These are phyloP conservation scores for Cladosporium sp. DNA, from an alignment of 2,329 filamentous ascomycete genomes.

Conservation along the genomic window DNA sequence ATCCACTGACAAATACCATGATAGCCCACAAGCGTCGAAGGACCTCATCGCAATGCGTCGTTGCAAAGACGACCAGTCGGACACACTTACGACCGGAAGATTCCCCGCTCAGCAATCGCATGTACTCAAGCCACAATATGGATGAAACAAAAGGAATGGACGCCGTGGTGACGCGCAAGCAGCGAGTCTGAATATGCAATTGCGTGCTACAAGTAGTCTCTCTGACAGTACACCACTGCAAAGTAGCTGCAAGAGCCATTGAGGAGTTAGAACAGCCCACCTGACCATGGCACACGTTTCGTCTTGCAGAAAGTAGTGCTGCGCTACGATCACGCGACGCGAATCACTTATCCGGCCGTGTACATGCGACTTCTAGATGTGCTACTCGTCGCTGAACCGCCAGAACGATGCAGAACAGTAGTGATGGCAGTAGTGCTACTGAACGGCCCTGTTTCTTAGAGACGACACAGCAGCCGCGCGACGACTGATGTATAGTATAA, in stretches of 20 bases:
- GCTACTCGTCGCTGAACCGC: no score
- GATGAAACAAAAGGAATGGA: neutral
- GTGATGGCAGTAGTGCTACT: no score
- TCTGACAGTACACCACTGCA: neutral
- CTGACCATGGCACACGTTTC: neutral
- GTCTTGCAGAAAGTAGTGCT: neutral
- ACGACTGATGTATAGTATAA: no score
- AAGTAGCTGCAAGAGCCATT: neutral
- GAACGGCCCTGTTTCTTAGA: no score
- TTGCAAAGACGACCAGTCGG: neutral
- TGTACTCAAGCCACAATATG: slow-evolving; percentile 5
- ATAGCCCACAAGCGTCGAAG: no score
- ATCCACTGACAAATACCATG: no score
- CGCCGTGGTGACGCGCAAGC: neutral
- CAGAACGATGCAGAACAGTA: no score
- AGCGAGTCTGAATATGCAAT: neutral
- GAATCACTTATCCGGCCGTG: neutral
- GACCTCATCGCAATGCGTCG: no score
- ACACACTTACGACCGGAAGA: neutral
- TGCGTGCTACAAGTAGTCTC: neutral
- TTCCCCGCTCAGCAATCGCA: neutral
- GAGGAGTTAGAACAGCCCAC: neutral
- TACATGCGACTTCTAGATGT: no score
- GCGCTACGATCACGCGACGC: neutral
- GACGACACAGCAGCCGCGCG: no score